These are phyloP conservation scores for Eucalyptus erythrocorys DNA, from an alignment of 345 rosid genomes.

Conservation along the genomic window DNA sequence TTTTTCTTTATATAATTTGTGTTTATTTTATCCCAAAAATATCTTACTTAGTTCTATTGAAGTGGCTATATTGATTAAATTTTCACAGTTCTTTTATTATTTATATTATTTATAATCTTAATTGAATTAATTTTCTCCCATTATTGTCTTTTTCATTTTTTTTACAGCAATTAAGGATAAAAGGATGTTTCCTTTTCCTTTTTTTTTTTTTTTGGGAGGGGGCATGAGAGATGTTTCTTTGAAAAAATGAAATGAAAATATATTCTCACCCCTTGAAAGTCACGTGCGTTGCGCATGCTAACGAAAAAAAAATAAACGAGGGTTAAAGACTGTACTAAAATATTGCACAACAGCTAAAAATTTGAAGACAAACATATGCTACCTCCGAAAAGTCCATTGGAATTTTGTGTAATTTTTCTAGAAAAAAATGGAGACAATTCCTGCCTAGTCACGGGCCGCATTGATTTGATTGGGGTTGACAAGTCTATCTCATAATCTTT, in stretches of 20 bases:
- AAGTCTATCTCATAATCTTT: background rate
- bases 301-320: background rate
- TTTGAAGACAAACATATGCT: background rate
- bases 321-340: accelerated
- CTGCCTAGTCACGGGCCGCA: accelerated
- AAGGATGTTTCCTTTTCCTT: background rate
- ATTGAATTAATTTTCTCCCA: background rate
- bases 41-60: background rate
- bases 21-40: background rate
- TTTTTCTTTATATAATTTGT: background rate
- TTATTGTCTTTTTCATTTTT: background rate
- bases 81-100: background rate
- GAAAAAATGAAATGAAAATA: background rate
- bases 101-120: background rate
- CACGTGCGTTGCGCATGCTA: background rate
- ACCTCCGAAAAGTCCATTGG: background rate
- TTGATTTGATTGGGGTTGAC: background rate
- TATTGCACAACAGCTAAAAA: accelerated
- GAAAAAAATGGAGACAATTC: background rate
- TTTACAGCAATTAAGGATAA: background rate
- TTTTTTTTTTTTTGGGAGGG: too few species aligned
- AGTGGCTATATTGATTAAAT: background rate
- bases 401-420: background rate
- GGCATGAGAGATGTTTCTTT: background rate
- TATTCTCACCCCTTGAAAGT: background rate